Conservation (phyloP, 1,284 basidiomycete genomes). For the Marasmius tenuissimus region DNA sequence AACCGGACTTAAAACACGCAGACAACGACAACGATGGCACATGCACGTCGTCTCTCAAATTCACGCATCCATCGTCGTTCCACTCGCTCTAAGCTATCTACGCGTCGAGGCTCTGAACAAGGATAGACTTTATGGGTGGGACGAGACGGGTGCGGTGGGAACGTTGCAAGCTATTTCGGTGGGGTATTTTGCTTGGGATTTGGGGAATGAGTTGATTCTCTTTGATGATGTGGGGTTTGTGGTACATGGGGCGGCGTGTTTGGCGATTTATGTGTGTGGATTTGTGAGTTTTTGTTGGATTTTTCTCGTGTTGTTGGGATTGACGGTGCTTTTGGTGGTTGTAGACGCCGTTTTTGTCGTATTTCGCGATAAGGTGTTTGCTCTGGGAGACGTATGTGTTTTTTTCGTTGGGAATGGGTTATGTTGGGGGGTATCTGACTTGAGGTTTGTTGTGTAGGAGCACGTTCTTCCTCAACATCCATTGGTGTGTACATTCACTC, state of each 20-base stretch:
- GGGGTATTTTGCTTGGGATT: not conserved
- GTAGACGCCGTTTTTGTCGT: conserved; percentile 73
- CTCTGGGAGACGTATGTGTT: conserved; percentile 70
- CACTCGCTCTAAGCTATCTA: conserved; percentile 41
- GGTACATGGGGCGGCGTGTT: conserved; percentile 33
- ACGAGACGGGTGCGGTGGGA: conserved; percentile 30
- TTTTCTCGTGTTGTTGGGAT: not conserved
- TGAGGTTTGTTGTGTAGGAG: conserved; percentile 41
- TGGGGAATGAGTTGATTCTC: not conserved
- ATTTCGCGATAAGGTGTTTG: conserved; percentile 69
- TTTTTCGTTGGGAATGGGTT: not conserved
- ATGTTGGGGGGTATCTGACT: not conserved
- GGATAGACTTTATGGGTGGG: conserved; percentile 51
- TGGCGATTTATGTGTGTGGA: conserved; percentile 55
- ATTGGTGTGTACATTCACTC: conserved; percentile 49
- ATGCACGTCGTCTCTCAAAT: conserved; percentile 42
- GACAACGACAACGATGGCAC: not conserved
- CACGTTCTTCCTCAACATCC: conserved; percentile 77
- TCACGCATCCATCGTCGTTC: conserved; percentile 44
- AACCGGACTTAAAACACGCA: not conserved
- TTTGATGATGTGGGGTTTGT: not conserved
- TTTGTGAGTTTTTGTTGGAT: conserved; percentile 47
- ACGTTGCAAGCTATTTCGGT: conserved; percentile 40
- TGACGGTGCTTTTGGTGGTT: conserved; percentile 12
- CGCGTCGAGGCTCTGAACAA: conserved; percentile 32